Conservation (phyloP, 257 asterid genomes). For the Ophiorrhiza pumila region DNA sequence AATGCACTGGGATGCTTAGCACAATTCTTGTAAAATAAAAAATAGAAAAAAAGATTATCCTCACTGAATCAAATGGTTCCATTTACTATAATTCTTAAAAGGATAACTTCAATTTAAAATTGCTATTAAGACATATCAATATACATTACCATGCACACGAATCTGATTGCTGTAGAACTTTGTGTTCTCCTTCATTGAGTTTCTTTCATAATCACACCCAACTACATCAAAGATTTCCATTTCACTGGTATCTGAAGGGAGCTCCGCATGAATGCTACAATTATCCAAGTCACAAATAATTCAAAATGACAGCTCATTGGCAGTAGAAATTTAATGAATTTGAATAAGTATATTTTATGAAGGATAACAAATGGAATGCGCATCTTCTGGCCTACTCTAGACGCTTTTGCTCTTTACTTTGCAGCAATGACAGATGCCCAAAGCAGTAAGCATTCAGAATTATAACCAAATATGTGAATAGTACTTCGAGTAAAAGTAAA, state of each 20-base stretch:
- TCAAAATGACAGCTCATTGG: neutral
- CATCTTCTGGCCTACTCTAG: neutral
- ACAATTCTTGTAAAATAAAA: neutral
- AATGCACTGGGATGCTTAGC: neutral
- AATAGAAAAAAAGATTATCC: neutral
- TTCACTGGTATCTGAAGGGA: constrained; percentile 32
- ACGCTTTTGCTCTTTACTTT: neutral
- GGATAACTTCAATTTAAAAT: constrained; percentile 1
- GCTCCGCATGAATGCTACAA: constrained; percentile 34
- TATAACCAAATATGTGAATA: neutral
- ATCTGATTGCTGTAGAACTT: constrained; percentile 28
- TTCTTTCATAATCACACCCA: constrained; percentile 30
- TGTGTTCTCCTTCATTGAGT: constrained; percentile 29
- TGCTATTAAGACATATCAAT: neutral
- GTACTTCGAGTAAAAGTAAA: neutral
- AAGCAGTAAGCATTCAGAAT: neutral
- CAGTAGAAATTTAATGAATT: neutral
- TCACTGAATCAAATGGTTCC: neutral
- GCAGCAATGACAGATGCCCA: neutral
- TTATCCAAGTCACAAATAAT: constrained; percentile 19
- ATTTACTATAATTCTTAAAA: neutral
- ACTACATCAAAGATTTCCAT: constrained; percentile 24
- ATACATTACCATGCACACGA: constrained; percentile 44
- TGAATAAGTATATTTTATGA: too few species aligned
- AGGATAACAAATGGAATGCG: neutral